Percentiles rank a stretch among this genome's conserved stretches.
Evolutionary conservation across 2,329 filamentous ascomycete species (phyloP).

Genomic region (Aspergillus costaricaensis): DNA sequence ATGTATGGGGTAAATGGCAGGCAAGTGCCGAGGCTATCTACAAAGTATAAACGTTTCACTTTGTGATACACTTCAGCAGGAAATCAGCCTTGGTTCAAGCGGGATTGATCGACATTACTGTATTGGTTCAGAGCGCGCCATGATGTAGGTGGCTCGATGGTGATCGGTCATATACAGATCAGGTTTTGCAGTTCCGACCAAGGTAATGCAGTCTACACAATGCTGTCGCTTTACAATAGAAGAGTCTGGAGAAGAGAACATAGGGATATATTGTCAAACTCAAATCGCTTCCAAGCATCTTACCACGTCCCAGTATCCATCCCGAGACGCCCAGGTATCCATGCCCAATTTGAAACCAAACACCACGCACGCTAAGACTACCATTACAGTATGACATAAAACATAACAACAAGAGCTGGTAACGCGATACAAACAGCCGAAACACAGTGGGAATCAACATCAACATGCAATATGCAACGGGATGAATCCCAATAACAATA

Average conservation of each 20-base stretch:
- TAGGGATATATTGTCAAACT: background rate
- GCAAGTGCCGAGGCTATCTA: too few relatives aligned
- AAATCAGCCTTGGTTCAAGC: too few relatives aligned
- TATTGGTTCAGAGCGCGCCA: background rate
- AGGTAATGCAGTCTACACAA: too few relatives aligned
- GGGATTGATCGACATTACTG: background rate
- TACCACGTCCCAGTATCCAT: slow-evolving; percentile 2
- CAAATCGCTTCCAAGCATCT: background rate
- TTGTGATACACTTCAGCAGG: too few relatives aligned
- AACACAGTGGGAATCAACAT: background rate
- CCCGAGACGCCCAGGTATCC: slow-evolving; percentile 19
- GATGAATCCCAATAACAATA: background rate
- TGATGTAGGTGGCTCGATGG: background rate
- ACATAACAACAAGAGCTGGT: background rate
- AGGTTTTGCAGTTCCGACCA: too few relatives aligned
- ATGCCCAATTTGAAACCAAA: slow-evolving; percentile 5
- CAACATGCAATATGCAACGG: background rate
- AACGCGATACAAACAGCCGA: background rate
- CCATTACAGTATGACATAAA: background rate
- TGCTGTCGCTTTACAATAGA: too few relatives aligned
- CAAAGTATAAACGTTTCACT: too few relatives aligned
- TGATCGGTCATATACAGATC: background rate
- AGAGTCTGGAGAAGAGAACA: background rate
- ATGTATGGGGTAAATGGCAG: too few relatives aligned
- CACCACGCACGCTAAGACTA: slow-evolving; percentile 6